Percentiles rank a stretch among this genome's conserved stretches.
These are phyloP conservation scores for Ophiostoma sp. DNA, from an alignment of 2,329 filamentous ascomycete species.

Conservation along the genomic window DNA sequence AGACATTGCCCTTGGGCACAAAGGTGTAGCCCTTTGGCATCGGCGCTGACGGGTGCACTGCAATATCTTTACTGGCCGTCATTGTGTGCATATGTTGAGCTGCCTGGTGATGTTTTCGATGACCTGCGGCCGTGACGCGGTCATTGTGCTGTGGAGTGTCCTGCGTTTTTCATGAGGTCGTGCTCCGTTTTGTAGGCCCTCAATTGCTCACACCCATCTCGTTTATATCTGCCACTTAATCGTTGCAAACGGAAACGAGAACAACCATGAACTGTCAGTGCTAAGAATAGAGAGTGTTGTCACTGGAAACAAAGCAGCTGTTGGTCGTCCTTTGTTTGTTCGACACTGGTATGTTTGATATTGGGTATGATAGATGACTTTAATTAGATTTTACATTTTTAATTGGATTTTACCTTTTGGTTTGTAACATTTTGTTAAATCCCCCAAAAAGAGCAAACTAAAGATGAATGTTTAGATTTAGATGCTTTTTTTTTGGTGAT, in stretches of 20 bases:
- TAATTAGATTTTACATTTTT: neutral
- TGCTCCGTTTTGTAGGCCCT: constrained; percentile 1
- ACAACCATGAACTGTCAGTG: neutral
- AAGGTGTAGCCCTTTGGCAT: constrained; percentile 40
- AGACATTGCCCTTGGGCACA: constrained; percentile 40
- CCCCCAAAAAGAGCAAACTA: neutral
- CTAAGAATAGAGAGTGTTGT: neutral
- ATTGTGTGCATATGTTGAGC: neutral
- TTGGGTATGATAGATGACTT: too few species aligned
- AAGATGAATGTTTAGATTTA: too few species aligned
- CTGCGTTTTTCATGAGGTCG: neutral
- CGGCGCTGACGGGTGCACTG: constrained; percentile 26
- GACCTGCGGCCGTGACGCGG: neutral
- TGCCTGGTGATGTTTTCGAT: neutral
- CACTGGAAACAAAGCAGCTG: neutral
- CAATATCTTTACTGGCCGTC: constrained; percentile 25
- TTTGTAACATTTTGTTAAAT: neutral
- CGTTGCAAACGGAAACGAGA: neutral
- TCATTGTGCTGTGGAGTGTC: neutral
- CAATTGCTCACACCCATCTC: neutral
- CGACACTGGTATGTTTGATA: neutral
- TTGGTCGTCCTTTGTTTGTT: neutral
- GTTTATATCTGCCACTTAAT: neutral
- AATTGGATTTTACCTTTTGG: neutral
- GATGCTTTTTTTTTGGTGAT: too few species aligned